A percentile compares a stretch with the other conserved stretches of the same genome.
Evolutionary conservation across 805 yeast genomes (phyloP).

Genomic region (Metschnikowia baotianmanensis): DNA sequence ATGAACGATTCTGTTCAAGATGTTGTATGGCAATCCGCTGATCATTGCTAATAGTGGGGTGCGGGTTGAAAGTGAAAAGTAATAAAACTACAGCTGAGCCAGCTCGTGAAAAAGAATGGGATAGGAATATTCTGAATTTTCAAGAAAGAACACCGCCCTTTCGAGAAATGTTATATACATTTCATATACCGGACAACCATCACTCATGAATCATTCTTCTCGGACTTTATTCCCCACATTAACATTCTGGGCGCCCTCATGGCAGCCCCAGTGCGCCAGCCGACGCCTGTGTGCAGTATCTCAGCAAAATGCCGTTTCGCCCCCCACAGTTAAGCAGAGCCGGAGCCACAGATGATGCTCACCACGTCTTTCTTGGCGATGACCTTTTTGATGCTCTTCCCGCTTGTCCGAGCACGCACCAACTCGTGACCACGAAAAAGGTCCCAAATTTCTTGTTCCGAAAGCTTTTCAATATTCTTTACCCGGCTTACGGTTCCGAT

Average conservation of each 20-base stretch:
- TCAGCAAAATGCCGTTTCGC: slow-evolving; percentile 5
- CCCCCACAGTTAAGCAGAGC: slow-evolving; percentile 6
- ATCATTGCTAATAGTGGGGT: not conserved
- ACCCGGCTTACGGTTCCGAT: slow-evolving; percentile 44
- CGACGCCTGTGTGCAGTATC: slow-evolving; percentile 1
- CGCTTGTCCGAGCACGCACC: slow-evolving; percentile 37
- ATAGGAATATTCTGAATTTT: too few species aligned
- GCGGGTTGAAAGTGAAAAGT: not conserved
- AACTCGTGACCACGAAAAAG: slow-evolving; percentile 19
- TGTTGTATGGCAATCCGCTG: slow-evolving; percentile 14
- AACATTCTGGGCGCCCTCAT: slow-evolving; percentile 1
- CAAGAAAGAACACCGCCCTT: too few species aligned
- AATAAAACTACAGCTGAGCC: too few species aligned
- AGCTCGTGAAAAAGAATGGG: too few species aligned
- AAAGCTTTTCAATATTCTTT: slow-evolving; percentile 40
- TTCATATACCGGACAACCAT: too few species aligned
- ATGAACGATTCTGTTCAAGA: slow-evolving; percentile 13
- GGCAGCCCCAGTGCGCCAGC: not conserved
- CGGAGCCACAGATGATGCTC: slow-evolving; percentile 33
- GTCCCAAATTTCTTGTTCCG: slow-evolving; percentile 49
- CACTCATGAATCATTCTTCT: not conserved
- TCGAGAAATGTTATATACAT: too few species aligned
- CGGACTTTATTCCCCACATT: slow-evolving; percentile 7
- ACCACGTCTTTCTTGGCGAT: slow-evolving; percentile 53
- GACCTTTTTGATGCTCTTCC: slow-evolving; percentile 46